Conservation (phyloP, 2,329 filamentous ascomycete genomes). For the Aspergillus chevalieri region DNA sequence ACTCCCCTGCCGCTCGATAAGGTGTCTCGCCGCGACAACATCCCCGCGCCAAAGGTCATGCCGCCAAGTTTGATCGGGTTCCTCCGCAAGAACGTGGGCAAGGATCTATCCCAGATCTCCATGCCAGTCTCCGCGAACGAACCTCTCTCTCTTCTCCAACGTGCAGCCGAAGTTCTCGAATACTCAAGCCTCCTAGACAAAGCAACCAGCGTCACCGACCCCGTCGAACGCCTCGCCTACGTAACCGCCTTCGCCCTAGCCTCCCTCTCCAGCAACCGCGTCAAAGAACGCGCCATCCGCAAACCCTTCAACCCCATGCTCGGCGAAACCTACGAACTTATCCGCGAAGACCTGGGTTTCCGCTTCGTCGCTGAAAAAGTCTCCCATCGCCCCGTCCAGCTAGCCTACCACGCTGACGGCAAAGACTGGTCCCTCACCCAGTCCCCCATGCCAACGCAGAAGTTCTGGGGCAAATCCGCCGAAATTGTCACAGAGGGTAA, state of each 20-base stretch:
- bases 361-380: slow-evolving; percentile 94
- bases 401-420: slow-evolving; percentile 89
- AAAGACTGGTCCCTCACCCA: slow-evolving; percentile 81
- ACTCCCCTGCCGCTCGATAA: slow-evolving; percentile 66
- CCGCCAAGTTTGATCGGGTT: slow-evolving; percentile 92
- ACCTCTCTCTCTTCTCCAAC: slow-evolving; percentile 79
- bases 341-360: slow-evolving; percentile 81
- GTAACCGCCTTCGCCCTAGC: slow-evolving; percentile 89
- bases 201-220: slow-evolving; percentile 53
- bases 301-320: slow-evolving; percentile 98
- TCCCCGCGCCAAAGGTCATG: slow-evolving; percentile 67
- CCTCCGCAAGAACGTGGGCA: slow-evolving; percentile 93
- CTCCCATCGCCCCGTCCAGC: slow-evolving; percentile 80
- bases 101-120: slow-evolving; percentile 90
- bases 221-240: slow-evolving; percentile 69
- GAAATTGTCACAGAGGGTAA: slow-evolving; percentile 91
- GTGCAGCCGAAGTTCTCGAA: slow-evolving; percentile 83
- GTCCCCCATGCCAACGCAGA: slow-evolving; percentile 81
- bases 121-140: slow-evolving; percentile 98
- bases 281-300: slow-evolving; percentile 84
- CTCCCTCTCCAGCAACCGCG: slow-evolving; percentile 70
- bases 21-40: slow-evolving; percentile 61
- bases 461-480: slow-evolving; percentile 97
- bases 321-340: slow-evolving; percentile 89
- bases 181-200: slow-evolving; percentile 79